phyloP scores from a whole-genome alignment of 2,329 filamentous ascomycete species.

The Aspergillus thermomutatus region DNA sequence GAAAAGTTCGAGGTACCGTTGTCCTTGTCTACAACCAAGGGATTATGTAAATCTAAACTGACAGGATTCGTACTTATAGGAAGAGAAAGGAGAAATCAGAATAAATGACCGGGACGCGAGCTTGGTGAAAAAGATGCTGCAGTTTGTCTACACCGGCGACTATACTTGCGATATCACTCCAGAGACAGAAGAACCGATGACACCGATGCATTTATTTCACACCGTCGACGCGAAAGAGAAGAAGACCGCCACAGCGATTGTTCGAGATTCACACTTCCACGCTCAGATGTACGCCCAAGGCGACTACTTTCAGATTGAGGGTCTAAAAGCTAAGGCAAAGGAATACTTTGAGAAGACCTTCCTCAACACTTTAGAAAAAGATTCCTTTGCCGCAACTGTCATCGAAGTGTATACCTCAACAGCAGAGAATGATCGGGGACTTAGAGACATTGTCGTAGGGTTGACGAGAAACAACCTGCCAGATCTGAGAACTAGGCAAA shows the following conservation, averaged over 20 bases:
- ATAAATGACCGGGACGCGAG: not conserved
- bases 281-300: constrained; percentile 1
- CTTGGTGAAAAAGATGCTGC: not conserved
- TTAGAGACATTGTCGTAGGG: not conserved
- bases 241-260: not conserved
- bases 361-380: not conserved
- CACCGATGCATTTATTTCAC: not conserved
- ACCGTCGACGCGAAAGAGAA: not conserved
- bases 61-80: not conserved
- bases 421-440: not conserved
- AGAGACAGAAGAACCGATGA: not conserved
- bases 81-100: not conserved
- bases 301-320: constrained; percentile 1
- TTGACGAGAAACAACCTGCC: not conserved
- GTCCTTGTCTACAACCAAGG: not conserved
- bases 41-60: not conserved
- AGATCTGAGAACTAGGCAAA: not conserved
- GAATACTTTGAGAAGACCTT: not conserved
- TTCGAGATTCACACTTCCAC: not conserved
- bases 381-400: not conserved
- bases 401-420: constrained; percentile 1
- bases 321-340: not conserved
- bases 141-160: not conserved
- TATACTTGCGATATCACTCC: not conserved
- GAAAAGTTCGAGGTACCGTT: not conserved